Percentiles rank a stretch among this genome's conserved stretches.
phyloP scores from a whole-genome alignment of 768 basidiomycete genomes.

The Pleurotus ostreatus region DNA sequence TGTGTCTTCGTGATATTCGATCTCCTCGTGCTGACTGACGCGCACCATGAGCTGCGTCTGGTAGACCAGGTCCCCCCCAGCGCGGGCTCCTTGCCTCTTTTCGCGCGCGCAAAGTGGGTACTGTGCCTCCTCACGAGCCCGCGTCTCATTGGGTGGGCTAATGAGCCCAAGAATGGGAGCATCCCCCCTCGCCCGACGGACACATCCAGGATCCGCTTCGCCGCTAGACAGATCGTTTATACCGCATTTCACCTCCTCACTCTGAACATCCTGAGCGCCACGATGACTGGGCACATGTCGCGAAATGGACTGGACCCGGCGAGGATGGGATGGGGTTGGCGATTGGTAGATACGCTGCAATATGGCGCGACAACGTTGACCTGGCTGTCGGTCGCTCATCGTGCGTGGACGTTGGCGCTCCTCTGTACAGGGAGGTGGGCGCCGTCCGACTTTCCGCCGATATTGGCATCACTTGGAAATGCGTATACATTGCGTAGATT shows the following conservation, averaged over 20 bases:
- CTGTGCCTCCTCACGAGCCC: not conserved
- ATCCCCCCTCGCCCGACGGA: not conserved
- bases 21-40: not conserved
- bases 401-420: not conserved
- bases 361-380: not conserved
- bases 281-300: not conserved
- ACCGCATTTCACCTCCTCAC: not conserved
- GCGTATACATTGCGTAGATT: constrained; percentile 26
- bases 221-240: not conserved
- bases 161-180: constrained; percentile 1
- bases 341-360: not conserved
- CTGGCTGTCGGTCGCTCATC: not conserved
- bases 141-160: not conserved
- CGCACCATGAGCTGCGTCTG: not conserved
- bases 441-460: constrained; percentile 23
- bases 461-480: constrained; percentile 23
- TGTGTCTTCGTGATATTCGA: not conserved
- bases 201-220: not conserved
- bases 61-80: not conserved
- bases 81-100: not conserved
- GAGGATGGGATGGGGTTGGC: not conserved
- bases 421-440: not conserved
- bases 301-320: not conserved
- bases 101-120: not conserved
- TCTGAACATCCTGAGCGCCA: not conserved